A percentile compares a stretch with the other conserved stretches of the same genome.
Evolutionary conservation across 2,329 filamentous ascomycete genomes (phyloP).

Genomic region (Aspergillus uvarum): DNA sequence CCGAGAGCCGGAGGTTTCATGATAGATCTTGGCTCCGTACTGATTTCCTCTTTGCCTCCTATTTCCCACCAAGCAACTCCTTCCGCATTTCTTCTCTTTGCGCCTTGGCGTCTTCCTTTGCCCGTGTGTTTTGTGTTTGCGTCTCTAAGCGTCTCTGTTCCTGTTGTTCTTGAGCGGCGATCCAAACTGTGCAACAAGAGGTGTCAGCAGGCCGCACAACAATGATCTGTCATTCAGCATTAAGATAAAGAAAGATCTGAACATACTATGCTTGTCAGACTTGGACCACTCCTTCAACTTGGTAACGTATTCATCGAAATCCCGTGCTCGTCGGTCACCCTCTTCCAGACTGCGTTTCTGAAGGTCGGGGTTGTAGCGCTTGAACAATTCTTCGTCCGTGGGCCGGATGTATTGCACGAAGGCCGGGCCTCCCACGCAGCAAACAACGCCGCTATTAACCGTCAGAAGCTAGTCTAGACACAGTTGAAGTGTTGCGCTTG

Average conservation of each 20-base stretch:
- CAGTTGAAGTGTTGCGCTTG: conserved; percentile 7
- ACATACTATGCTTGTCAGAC: conserved; percentile 82
- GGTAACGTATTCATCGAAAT: conserved; percentile 84
- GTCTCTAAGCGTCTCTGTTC: conserved; percentile 29
- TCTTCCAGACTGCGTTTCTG: conserved; percentile 82
- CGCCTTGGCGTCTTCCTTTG: conserved; percentile 33
- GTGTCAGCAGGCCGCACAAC: background rate
- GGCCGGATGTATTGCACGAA: conserved; percentile 72
- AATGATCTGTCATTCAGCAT: background rate
- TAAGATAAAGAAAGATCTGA: background rate
- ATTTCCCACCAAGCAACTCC: conserved; percentile 33
- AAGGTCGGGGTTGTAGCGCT: conserved; percentile 90
- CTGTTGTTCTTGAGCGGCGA: conserved; percentile 39
- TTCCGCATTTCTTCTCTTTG: conserved; percentile 43
- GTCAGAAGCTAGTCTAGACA: conserved; percentile 7
- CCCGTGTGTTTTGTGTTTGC: conserved; percentile 24
- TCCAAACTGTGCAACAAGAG: conserved; percentile 37
- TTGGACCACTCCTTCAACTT: conserved; percentile 86
- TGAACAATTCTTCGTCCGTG: conserved; percentile 87
- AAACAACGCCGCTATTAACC: conserved; percentile 60
- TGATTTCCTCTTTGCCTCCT: background rate
- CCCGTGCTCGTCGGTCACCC: conserved; percentile 71
- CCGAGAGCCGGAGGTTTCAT: no score
- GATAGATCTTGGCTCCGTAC: background rate
- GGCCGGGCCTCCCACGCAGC: conserved; percentile 81